A percentile compares a stretch with the other conserved stretches of the same genome.
These are phyloP conservation scores for Boletus vinaceobasis DNA, from an alignment of 768 basidiomycete genomes.

Conservation along the genomic window DNA sequence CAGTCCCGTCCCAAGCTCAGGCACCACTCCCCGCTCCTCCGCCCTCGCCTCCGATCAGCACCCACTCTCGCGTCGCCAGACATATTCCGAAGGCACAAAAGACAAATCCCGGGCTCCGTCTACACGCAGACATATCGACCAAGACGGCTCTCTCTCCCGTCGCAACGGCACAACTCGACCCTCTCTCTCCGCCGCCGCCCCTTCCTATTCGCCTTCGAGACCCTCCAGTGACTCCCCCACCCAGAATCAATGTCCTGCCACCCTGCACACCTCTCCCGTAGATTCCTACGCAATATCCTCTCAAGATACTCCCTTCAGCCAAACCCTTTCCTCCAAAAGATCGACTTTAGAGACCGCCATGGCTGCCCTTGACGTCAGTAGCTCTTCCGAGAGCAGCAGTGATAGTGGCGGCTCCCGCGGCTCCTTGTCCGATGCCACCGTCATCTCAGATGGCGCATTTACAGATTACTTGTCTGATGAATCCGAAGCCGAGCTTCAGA, in stretches of 20 bases:
- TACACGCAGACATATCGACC: slow-evolving; percentile 54
- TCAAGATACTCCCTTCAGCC: slow-evolving; percentile 33
- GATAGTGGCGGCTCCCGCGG: slow-evolving; percentile 49
- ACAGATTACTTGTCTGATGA: slow-evolving; percentile 92
- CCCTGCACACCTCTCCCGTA: slow-evolving; percentile 16
- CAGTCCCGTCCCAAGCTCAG: slow-evolving; percentile 42
- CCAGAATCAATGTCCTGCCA: slow-evolving; percentile 17
- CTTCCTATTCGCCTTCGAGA: slow-evolving; percentile 28
- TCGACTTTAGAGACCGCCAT: slow-evolving; percentile 38
- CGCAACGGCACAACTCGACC: slow-evolving; percentile 47
- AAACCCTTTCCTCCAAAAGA: slow-evolving; percentile 32
- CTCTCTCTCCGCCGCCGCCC: slow-evolving; percentile 41
- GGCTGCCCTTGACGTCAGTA: slow-evolving; percentile 35
- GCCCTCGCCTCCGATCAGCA: slow-evolving; percentile 42
- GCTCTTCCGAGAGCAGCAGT: slow-evolving; percentile 58
- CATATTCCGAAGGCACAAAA: slow-evolving; percentile 47
- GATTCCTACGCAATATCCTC: slow-evolving; percentile 24
- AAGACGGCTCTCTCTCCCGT: slow-evolving; percentile 46
- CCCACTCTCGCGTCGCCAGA: slow-evolving; percentile 46
- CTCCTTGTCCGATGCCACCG: slow-evolving; percentile 67
- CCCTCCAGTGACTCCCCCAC: slow-evolving; percentile 16
- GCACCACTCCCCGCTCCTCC: slow-evolving; percentile 32
- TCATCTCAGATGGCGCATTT: slow-evolving; percentile 83
- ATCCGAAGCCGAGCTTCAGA: slow-evolving; percentile 84
- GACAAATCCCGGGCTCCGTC: slow-evolving; percentile 62